phyloP scores from a whole-genome alignment of 768 basidiomycete species.

The Pleurotus eryngii region DNA sequence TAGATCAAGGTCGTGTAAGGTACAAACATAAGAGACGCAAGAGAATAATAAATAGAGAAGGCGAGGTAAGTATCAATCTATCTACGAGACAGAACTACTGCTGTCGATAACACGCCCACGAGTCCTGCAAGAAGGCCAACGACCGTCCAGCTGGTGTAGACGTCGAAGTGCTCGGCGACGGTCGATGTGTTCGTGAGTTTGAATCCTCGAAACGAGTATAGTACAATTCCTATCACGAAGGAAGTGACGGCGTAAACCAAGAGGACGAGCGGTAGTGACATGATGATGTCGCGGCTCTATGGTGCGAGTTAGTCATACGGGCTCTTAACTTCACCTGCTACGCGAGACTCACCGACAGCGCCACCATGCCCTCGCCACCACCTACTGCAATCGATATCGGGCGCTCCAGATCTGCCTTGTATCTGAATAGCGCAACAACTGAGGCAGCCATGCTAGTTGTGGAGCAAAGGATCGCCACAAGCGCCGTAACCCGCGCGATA shows the following conservation, averaged over 20 bases:
- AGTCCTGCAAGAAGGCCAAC: conserved; percentile 63
- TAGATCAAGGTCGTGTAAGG: too few relatives aligned
- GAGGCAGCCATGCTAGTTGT: conserved; percentile 67
- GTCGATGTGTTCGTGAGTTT: conserved; percentile 33
- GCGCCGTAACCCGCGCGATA: conserved; percentile 57
- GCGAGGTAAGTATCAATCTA: background rate
- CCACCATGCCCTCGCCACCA: conserved; percentile 49
- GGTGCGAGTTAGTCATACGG: background rate
- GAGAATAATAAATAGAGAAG: conserved; percentile 4
- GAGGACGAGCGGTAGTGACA: conserved; percentile 74
- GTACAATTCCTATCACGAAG: conserved; percentile 60
- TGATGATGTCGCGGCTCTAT: conserved; percentile 57
- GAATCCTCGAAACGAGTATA: conserved; percentile 62
- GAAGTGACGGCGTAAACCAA: conserved; percentile 68
- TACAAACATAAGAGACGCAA: background rate
- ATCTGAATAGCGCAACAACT: conserved; percentile 65
- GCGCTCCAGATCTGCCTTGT: conserved; percentile 62
- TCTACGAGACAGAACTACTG: conserved; percentile 34
- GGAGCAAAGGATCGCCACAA: conserved; percentile 68
- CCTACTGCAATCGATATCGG: conserved; percentile 44
- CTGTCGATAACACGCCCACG: conserved; percentile 56
- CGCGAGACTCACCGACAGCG: conserved; percentile 37
- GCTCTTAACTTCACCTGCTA: background rate
- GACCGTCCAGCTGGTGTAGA: conserved; percentile 61
- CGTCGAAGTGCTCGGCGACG: conserved; percentile 45